phyloP scores from a whole-genome alignment of 257 asterid species.

The Striga asiatica region DNA sequence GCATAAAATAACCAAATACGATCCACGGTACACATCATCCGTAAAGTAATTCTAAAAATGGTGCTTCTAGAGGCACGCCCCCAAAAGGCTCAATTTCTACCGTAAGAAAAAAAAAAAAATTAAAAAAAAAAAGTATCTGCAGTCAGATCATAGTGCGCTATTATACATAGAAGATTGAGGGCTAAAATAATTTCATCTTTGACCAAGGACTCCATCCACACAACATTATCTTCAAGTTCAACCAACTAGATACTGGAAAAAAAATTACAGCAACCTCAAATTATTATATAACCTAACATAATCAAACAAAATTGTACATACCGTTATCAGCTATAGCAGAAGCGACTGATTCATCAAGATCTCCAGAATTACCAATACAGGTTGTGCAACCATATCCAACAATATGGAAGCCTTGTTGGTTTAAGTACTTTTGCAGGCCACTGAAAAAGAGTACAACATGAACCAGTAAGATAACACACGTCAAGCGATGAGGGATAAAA shows the following conservation, averaged over 20 bases:
- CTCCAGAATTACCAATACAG: conserved; percentile 96
- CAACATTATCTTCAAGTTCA: background rate
- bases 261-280: background rate
- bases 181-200: background rate
- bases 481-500: background rate
- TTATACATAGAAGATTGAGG: too few species aligned
- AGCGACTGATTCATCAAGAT: conserved; percentile 80
- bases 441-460: conserved; percentile 27
- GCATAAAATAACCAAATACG: background rate
- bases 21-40: background rate
- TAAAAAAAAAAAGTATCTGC: too few species aligned
- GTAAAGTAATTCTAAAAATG: background rate
- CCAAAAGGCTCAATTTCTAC: background rate
- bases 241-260: background rate
- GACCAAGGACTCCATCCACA: background rate
- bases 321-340: conserved; percentile 72
- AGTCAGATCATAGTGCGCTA: too few species aligned
- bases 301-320: conserved; percentile 18
- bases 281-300: background rate
- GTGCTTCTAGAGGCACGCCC: background rate
- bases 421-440: conserved; percentile 74
- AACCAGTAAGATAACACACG: background rate
- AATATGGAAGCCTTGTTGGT: conserved; percentile 78
- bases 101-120: too few species aligned
- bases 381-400: conserved; percentile 99